Evolutionary conservation across 73 alveolate genomes (phyloP), one percentile per base, ranked within the genome.

Genomic region (Paramecium octaurelia): DNA sequence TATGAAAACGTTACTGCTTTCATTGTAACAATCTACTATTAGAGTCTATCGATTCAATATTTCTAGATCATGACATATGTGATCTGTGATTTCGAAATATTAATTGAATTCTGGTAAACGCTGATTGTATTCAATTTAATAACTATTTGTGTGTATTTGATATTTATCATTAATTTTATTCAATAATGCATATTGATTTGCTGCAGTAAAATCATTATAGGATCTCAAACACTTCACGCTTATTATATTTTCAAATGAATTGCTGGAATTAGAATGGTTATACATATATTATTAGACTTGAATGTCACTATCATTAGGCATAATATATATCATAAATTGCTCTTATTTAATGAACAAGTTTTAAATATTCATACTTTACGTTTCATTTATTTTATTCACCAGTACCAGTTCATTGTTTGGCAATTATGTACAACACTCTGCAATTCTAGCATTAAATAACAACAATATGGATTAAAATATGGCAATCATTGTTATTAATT

Each of bases 101-200:
- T 23, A 64, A 14, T 27, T 64, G 84, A 64, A 64, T 31, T 23
- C 46, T 64, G 84, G 84, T 64, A 64, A 64, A 64, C 84, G 84
- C 42, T 27, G 27, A 31, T 64, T 64, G 20, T 27, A 64, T 24
- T 34, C 27, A 64, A 54, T 54, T 54, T 54, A 64, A 64, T 31
- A 64, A 64, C 46, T 8, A 64, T 64, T 64, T 64, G 84, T 64
- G 31, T 31, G 50, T 27, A 64, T 64, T 64, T 64, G 35, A 31
- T 31, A 64, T 64, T 64, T 23, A 34, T 64, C 46, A 34, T 64
- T 64, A 64, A 31, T 11, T 34, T 64, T 31, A 64, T 64, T 64
- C 46, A 64, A 64, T 64, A 64, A 34, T 27, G 12, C 46, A 34
- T 64, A 64, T 64, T 64, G 21, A 34, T 64, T 64, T 11, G 29